Evolutionary conservation across 2,329 filamentous ascomycete genomes (phyloP).

Genomic region (Xylariaceae sp.): DNA sequence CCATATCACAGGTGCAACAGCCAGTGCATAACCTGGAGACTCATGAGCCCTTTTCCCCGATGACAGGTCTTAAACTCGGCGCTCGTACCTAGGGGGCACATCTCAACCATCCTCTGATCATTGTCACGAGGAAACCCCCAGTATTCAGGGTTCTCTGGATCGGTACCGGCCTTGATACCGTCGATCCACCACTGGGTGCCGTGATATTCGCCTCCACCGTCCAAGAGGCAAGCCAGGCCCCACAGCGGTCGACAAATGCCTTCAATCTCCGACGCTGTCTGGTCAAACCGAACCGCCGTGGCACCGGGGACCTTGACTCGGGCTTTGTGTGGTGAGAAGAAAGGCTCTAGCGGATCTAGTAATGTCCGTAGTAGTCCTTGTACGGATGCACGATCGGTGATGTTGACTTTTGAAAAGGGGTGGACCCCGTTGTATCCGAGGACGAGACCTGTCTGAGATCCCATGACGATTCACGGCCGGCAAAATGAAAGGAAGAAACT

Average conservation of each 20-base stretch:
- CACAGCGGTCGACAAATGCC: slow-evolving; percentile 70
- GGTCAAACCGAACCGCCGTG: slow-evolving; percentile 71
- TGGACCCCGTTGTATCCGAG: slow-evolving; percentile 50
- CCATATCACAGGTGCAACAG: slow-evolving; percentile 63
- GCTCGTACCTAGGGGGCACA: slow-evolving; percentile 61
- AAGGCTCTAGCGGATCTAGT: slow-evolving; percentile 64
- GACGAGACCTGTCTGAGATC: slow-evolving; percentile 33
- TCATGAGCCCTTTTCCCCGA: slow-evolving; percentile 9
- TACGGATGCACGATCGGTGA: slow-evolving; percentile 49
- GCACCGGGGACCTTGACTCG: slow-evolving; percentile 62
- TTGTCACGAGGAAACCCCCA: slow-evolving; percentile 73
- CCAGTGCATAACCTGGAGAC: slow-evolving; percentile 56
- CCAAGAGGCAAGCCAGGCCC: slow-evolving; percentile 66
- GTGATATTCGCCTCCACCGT: slow-evolving; percentile 59
- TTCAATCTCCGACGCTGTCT: slow-evolving; percentile 71
- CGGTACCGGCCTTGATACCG: slow-evolving; percentile 64
- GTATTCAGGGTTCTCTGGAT: slow-evolving; percentile 64
- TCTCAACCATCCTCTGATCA: slow-evolving; percentile 80
- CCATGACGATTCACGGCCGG: slow-evolving; percentile 20
- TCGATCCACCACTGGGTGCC: slow-evolving; percentile 62
- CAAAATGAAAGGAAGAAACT: not conserved
- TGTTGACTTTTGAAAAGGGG: slow-evolving; percentile 48
- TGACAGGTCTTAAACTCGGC: not conserved
- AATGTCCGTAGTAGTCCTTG: slow-evolving; percentile 57
- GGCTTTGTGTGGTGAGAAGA: slow-evolving; percentile 62